Base-by-base conservation (phyloP, 371 early-diverging fungal genomes). In the Conidiobolus incongruus region DNA sequence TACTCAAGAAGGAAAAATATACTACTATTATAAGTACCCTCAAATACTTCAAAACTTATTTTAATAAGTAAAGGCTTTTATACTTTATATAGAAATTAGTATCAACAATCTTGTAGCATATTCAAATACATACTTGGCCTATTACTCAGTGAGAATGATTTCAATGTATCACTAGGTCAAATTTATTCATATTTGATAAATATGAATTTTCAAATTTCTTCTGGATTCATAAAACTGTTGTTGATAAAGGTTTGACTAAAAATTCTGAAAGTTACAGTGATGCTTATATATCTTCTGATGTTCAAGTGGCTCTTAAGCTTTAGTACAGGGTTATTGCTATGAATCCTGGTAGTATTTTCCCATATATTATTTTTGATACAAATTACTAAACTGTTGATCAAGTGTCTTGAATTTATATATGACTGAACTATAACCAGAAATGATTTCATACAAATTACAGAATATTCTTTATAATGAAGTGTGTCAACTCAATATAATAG, bases 1-100 rank as follows among this genome's bases (percentile, higher is more conserved):
- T 99, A 40, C 66, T 96, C n/a, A 93, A 92, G 53, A 99, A 99
- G 70, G 99, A 99, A 56, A 99, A 98, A 58, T 99, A 99, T 60
- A 99, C 95, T 17, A 99, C 95, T 0, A 54, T 96, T 16, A 49
- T 66, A 30, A 41, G 13, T 6, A 41, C 41, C 12, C n/a, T n/a
- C n/a, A 39, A 81, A 81, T 30, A 59, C 61, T n/a, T 22, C 64
- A 19, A 54, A 55, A 11, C 72, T 72, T 4, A 52, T 58, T 13
- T 48, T 84, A 10, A 99, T 99, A 60, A 89, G 79, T 8, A 98
- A 98, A 56, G 99, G 99, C 38, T 70, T 99, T 40, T 99, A 99
- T 60, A 63, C 91, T 46, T 94, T 96, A 0, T 74, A 99, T 50
- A 65, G 99, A 49, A 99, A 99, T 63, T 99, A 98, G 93, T 98